Conservation (phyloP, 2,329 filamentous ascomycete genomes). For the Penicillium vulpinum region DNA sequence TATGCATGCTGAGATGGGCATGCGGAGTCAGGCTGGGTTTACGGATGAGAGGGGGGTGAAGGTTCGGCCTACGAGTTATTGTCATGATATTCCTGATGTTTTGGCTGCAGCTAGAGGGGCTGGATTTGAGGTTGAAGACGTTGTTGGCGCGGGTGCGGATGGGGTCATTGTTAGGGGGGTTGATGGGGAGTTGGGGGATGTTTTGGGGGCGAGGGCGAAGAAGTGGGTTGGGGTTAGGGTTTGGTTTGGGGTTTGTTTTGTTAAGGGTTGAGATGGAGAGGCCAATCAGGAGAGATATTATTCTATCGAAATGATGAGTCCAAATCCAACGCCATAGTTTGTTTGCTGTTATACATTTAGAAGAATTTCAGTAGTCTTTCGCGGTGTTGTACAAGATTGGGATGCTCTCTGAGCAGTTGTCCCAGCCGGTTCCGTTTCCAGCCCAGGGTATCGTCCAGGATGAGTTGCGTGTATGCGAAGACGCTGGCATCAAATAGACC, state of each 20-base stretch:
- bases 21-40: constrained; percentile 62
- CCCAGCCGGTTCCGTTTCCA: constrained; percentile 66
- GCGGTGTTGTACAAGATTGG: constrained; percentile 66
- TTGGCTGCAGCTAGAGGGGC: constrained; percentile 49
- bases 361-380: constrained; percentile 60
- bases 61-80: constrained; percentile 60
- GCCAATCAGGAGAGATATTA: not conserved
- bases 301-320: constrained; percentile 6
- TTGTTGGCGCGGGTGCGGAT: constrained; percentile 11
- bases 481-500: constrained; percentile 82
- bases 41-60: constrained; percentile 57
- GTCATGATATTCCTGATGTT: constrained; percentile 55
- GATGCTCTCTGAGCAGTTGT: constrained; percentile 57
- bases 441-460: constrained; percentile 64
- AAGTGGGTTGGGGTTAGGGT: constrained; percentile 63
- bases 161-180: constrained; percentile 48
- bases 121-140: constrained; percentile 48
- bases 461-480: constrained; percentile 83
- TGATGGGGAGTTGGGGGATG: constrained; percentile 57
- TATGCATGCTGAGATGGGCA: constrained; percentile 67
- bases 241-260: constrained; percentile 56
- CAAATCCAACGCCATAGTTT: not conserved
- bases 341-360: constrained; percentile 24
- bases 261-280: constrained; percentile 19
- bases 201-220: constrained; percentile 59